Conservation (phyloP, 108 stramenopile genomes). For the Schizochytrium sp. region DNA sequence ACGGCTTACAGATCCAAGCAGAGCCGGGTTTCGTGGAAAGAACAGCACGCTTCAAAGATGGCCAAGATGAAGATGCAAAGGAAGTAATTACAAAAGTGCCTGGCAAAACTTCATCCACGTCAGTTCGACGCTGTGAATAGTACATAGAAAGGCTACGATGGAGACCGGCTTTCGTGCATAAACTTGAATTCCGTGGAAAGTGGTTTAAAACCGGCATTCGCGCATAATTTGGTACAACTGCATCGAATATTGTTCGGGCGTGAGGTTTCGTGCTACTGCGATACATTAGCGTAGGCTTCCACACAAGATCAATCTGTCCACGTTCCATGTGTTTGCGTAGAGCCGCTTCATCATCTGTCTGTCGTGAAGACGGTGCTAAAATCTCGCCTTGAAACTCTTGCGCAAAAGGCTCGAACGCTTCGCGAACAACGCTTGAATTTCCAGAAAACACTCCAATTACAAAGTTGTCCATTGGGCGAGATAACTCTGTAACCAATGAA, state of each 20-base stretch:
- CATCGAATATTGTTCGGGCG: background rate
- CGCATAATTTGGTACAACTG: conserved; percentile 16
- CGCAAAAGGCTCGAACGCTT: background rate
- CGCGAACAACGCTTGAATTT: background rate
- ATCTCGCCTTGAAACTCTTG: background rate
- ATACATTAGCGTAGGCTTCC: background rate
- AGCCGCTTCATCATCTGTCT: background rate
- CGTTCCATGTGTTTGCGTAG: background rate
- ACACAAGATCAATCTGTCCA: background rate
- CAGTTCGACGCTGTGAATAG: background rate
- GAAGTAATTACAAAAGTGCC: background rate
- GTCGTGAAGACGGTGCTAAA: background rate
- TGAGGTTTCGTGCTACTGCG: background rate
- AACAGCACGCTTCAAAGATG: background rate
- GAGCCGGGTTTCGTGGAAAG: background rate
- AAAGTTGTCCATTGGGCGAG: too few species aligned
- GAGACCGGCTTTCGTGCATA: conserved; percentile 10
- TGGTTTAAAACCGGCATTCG: conserved; percentile 26
- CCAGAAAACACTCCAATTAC: conserved; percentile 1
- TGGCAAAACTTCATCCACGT: background rate
- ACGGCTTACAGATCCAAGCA: conserved; percentile 41
- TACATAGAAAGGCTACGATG: background rate
- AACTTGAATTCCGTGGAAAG: background rate
- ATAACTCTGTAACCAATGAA: too few species aligned
- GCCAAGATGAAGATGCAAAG: background rate